These are phyloP conservation scores for Asclepias syriaca DNA, from an alignment of 257 asterid genomes.

Conservation along the genomic window DNA sequence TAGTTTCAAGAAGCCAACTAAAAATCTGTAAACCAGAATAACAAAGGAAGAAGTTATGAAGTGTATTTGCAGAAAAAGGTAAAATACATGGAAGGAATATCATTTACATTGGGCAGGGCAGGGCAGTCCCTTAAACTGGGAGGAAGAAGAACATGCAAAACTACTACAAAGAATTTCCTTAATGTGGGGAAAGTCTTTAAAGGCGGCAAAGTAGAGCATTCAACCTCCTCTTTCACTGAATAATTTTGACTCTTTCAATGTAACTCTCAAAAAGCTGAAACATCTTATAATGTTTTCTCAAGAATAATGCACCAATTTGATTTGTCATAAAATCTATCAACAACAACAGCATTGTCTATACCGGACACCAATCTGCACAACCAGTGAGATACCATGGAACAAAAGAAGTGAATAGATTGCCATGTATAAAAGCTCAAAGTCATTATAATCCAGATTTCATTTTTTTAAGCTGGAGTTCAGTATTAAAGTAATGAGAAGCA, in stretches of 20 bases:
- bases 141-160: not conserved
- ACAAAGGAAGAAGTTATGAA: not conserved
- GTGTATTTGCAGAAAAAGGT: not conserved
- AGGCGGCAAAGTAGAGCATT: not conserved
- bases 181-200: not conserved
- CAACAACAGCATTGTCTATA: constrained; percentile 63
- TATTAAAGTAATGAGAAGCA: not conserved
- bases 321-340: constrained; percentile 79
- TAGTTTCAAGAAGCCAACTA: not conserved
- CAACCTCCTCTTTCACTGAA: not conserved
- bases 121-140: not conserved
- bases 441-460: not conserved
- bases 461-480: not conserved
- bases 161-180: not conserved
- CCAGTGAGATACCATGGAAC: not conserved
- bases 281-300: constrained; percentile 51
- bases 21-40: not conserved
- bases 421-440: not conserved
- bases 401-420: constrained; percentile 1
- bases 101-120: constrained; percentile 1
- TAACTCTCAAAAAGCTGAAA: constrained; percentile 1
- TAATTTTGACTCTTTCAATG: not conserved
- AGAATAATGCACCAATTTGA: constrained; percentile 95
- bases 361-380: constrained; percentile 58
- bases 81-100: not conserved